Evolutionary conservation across 139 green algal genomes (phyloP).

Genomic region (Tetraselmis chui): DNA sequence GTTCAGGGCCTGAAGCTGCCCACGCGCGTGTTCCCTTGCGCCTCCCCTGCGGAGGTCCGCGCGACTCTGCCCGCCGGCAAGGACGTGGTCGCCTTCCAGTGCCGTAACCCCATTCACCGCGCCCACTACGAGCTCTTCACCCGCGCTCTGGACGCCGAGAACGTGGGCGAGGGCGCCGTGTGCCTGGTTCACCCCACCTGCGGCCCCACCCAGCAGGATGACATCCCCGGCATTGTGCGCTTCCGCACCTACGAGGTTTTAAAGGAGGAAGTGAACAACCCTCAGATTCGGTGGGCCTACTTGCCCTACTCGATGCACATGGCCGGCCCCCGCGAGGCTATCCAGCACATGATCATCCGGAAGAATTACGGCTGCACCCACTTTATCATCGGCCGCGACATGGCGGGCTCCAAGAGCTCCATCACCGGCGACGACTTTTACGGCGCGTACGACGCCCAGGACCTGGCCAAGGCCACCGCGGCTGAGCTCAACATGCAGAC

Average conservation of each 20-base stretch:
- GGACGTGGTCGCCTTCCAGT: constrained; percentile 78
- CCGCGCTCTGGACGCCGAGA: constrained; percentile 63
- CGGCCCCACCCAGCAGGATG: constrained; percentile 87
- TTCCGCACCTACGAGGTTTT: constrained; percentile 82
- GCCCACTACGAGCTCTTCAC: constrained; percentile 90
- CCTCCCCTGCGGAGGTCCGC: constrained; percentile 61
- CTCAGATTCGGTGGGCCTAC: constrained; percentile 70
- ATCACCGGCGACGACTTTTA: constrained; percentile 77
- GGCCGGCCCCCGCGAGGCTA: constrained; percentile 77
- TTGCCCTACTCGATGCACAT: constrained; percentile 91
- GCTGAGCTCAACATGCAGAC: constrained; percentile 34
- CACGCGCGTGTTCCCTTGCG: constrained; percentile 59
- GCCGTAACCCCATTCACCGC: constrained; percentile 76
- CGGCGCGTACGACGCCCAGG: constrained; percentile 47
- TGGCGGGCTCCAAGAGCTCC: constrained; percentile 76
- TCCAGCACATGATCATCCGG: constrained; percentile 91
- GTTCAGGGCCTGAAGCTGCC: constrained; percentile 24
- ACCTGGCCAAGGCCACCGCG: constrained; percentile 27
- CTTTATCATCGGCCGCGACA: constrained; percentile 88
- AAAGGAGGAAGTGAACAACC: constrained; percentile 67
- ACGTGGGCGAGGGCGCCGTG: constrained; percentile 57
- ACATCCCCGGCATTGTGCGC: constrained; percentile 89
- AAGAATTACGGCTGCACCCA: constrained; percentile 79
- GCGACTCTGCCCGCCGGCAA: constrained; percentile 42
- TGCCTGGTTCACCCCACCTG: constrained; percentile 81